These are phyloP conservation scores for Vitis hybrid DNA, from an alignment of 177 flowering plant species.

Conservation along the genomic window DNA sequence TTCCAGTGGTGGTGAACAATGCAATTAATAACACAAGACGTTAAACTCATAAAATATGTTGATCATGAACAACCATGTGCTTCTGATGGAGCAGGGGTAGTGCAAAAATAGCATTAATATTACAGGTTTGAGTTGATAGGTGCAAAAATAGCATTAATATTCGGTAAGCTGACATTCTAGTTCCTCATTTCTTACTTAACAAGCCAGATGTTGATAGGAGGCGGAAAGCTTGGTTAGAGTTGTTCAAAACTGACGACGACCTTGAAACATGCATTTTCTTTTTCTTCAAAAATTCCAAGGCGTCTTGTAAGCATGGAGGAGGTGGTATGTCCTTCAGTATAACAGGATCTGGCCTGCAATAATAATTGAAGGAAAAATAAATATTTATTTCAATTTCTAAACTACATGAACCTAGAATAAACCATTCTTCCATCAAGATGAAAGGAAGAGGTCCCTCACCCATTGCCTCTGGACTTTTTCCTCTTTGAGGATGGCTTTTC, in stretches of 20 bases:
- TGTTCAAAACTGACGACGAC: constrained; percentile 70
- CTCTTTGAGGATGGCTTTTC: constrained; percentile 38
- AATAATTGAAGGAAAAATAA: neutral
- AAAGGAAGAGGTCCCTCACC: constrained; percentile 40
- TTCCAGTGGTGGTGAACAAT: neutral
- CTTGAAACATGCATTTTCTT: constrained; percentile 72
- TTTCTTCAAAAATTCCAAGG: constrained; percentile 76
- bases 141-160: neutral
- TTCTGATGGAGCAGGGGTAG: neutral
- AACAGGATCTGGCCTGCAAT: constrained; percentile 56
- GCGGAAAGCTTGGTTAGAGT: constrained; percentile 81
- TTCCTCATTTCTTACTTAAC: constrained; percentile 22
- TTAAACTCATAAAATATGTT: neutral
- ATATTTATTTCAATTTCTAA: neutral
- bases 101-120: neutral
- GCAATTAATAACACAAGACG: neutral
- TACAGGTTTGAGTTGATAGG: neutral
- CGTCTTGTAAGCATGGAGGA: constrained; percentile 59
- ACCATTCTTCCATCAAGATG: neutral
- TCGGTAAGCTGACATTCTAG: neutral
- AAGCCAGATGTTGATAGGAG: constrained; percentile 56
- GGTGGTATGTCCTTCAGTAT: constrained; percentile 64
- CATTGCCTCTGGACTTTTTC: constrained; percentile 48
- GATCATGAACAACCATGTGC: neutral
- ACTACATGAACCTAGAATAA: neutral